phyloP scores from a whole-genome alignment of 169 alveolate genomes.

The Plasmodium malariae region DNA sequence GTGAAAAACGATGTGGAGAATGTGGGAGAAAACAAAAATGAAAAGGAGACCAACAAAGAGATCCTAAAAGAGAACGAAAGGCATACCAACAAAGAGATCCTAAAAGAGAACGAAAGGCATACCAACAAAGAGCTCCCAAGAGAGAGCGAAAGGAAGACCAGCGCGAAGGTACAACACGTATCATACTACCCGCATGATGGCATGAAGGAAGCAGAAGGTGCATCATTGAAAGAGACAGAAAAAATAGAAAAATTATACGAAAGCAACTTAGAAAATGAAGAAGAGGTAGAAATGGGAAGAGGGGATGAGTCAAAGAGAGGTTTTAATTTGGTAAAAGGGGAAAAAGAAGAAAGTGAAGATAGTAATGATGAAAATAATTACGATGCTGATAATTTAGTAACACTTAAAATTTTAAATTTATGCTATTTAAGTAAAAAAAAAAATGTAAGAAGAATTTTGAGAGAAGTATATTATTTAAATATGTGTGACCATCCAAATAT shows the following conservation, averaged over 20 bases:
- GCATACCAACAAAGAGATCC: no score
- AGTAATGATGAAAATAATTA: slow-evolving; percentile 8
- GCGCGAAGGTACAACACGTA: no score
- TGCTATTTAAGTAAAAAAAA: slow-evolving; percentile 40
- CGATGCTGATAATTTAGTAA: slow-evolving; percentile 49
- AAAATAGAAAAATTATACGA: no score
- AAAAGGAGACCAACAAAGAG: neutral
- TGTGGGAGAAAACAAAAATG: neutral
- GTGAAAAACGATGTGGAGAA: neutral
- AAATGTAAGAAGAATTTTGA: slow-evolving; percentile 24
- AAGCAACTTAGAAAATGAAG: no score
- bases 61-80: no score
- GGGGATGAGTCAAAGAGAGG: neutral
- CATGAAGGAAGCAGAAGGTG: no score
- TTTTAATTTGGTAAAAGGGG: neutral
- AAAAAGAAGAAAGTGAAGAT: neutral
- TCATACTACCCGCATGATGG: no score
- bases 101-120: no score
- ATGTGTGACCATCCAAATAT: slow-evolving; percentile 73
- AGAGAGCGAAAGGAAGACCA: no score
- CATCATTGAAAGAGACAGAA: no score
- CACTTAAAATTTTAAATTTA: slow-evolving; percentile 39
- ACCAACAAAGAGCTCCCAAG: no score
- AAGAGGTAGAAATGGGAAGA: neutral
- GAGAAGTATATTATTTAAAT: slow-evolving; percentile 76